Conservation (phyloP, 768 basidiomycete genomes). For the Amanita fuliginea region DNA sequence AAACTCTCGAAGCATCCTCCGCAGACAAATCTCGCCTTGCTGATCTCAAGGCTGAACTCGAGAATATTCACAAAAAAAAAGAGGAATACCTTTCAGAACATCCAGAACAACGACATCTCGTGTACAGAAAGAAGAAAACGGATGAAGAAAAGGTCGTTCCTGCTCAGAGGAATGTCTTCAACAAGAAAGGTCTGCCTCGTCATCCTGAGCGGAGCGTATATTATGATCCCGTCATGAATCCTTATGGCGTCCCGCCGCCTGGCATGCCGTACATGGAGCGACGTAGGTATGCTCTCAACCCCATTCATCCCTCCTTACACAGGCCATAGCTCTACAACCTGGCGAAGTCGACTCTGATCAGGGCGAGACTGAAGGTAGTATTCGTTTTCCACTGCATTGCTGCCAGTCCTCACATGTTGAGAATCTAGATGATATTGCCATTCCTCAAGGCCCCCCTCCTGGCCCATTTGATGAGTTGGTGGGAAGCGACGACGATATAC, state of each 20-base stretch:
- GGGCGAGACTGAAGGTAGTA: constrained; percentile 35
- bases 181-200: constrained; percentile 74
- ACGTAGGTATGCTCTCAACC: constrained; percentile 40
- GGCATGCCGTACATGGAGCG: constrained; percentile 94
- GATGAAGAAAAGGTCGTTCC: constrained; percentile 30
- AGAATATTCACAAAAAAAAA: constrained; percentile 77
- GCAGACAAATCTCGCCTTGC: constrained; percentile 58
- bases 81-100: constrained; percentile 88
- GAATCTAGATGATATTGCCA: constrained; percentile 38
- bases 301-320: constrained; percentile 1
- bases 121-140: constrained; percentile 51
- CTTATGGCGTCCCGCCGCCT: constrained; percentile 86
- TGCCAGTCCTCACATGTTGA: constrained; percentile 6
- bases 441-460: constrained; percentile 60
- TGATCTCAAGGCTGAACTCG: constrained; percentile 67
- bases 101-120: constrained; percentile 81
- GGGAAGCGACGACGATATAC: constrained; percentile 74
- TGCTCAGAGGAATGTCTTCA: constrained; percentile 63
- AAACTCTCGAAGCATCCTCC: constrained; percentile 43
- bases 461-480: constrained; percentile 27
- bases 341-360: constrained; percentile 58
- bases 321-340: constrained; percentile 39
- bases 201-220: constrained; percentile 92
- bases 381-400: not conserved
- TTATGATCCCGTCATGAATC: constrained; percentile 90